A percentile compares a stretch with the other conserved stretches of the same genome.
phyloP scores from a whole-genome alignment of 1,284 basidiomycete species.

The Naganishia sp. region DNA sequence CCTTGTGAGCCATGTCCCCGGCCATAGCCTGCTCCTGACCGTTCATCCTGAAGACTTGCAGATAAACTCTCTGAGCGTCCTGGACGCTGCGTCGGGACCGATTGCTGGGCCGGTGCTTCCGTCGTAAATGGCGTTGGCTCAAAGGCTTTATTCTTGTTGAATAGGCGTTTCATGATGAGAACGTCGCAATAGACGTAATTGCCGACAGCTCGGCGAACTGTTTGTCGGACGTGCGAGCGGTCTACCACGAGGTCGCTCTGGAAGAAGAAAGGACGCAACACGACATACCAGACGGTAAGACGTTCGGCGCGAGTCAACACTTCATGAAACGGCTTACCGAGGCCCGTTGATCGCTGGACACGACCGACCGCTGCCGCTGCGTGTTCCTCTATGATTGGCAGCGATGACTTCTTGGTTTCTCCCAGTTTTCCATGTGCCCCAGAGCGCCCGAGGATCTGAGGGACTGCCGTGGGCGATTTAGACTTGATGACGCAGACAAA shows the following conservation, averaged over 20 bases:
- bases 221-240: no score
- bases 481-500: slow-evolving; percentile 15
- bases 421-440: neutral
- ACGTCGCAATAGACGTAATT: no score
- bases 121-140: slow-evolving; percentile 24
- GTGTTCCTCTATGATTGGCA: neutral
- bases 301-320: neutral
- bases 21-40: neutral
- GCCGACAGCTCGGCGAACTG: no score
- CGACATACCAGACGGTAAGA: neutral
- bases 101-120: neutral
- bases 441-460: no score
- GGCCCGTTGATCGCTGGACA: neutral
- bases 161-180: slow-evolving; percentile 21
- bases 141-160: slow-evolving; percentile 21
- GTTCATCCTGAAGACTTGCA: neutral
- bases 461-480: neutral
- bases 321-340: neutral
- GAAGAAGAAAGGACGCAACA: neutral
- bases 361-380: slow-evolving; percentile 5
- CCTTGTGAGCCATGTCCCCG: slow-evolving; percentile 1
- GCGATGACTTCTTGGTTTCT: neutral
- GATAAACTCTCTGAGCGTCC: neutral
- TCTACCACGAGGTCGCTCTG: no score
- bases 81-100: neutral